Base-by-base conservation (phyloP, 2,329 filamentous ascomycete species). In the Aspergillus aculeatus region DNA sequence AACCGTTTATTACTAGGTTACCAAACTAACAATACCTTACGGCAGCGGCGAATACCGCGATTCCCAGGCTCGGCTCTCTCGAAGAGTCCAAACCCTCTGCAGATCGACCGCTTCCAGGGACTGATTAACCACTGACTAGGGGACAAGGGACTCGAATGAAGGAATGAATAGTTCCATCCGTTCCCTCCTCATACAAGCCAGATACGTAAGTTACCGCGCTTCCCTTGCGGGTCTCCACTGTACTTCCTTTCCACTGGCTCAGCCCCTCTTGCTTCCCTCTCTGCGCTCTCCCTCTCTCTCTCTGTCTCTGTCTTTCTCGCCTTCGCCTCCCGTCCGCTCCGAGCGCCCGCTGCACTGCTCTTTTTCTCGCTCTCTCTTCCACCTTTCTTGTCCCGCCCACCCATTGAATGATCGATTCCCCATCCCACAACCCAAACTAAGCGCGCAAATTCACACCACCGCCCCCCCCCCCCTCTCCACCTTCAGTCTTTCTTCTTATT, bases 231-330 rank as follows among this genome's bases (percentile, higher is more conserved):
- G 47, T 62, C 52, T 61, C 65, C 65, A 68, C 65, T 57, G 26
- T 41, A 50, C 61, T 55, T 59, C 60, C 58, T 38, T 35, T 24
- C 63, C 67, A 69, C 68, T 68, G 69, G 68, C 71, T 67, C 68
- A 73, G 70, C 71, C 72, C 71, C 65, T 68, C 65, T 65, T 61
- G 60, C 63, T 63, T 58, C 35, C 24, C 7, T 29, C 26, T 29
- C 26, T 29, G 7, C 7, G 26, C 7, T 29, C 9, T 29, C 7
- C 3, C 26, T 29, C 24, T 26, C 7, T 9, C 26, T 29, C 24
- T 26, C 24, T 26, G 24, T 5, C 24, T 26, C 26, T 29, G 69
- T 70, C 72, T 70, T 64, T 68, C 62, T 63, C 59, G 26, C 24
- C 26, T 29, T 64, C 62, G 62, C 63, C 67, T 68, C 68, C 38